Percentiles rank a stretch among this genome's conserved stretches.
Evolutionary conservation across 371 early-diverging fungal species (phyloP).

Genomic region (Apophysomyces variabilis): DNA sequence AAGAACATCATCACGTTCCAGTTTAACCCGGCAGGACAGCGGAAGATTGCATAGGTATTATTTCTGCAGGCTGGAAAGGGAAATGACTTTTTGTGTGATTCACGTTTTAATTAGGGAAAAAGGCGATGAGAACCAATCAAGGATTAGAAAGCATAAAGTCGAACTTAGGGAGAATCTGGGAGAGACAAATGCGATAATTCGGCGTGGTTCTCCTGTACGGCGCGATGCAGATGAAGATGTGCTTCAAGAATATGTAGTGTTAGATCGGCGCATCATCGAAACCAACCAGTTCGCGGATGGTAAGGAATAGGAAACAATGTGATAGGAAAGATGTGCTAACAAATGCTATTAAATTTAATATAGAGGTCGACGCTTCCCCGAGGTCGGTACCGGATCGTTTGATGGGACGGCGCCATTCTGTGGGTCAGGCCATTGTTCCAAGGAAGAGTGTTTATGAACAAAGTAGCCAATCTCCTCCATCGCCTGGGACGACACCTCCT

Average conservation of each 20-base stretch:
- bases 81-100: neutral
- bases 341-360: neutral
- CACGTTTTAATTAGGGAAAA: neutral
- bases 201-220: neutral
- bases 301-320: conserved; percentile 26
- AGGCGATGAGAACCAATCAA: neutral
- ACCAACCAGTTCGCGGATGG: conserved; percentile 89
- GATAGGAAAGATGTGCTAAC: neutral
- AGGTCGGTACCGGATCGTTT: conserved; percentile 14
- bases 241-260: conserved; percentile 82
- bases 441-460: conserved; percentile 19
- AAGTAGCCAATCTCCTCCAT: conserved; percentile 27
- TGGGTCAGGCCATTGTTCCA: conserved; percentile 23
- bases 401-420: conserved; percentile 7
- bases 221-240: conserved; percentile 59
- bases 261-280: conserved; percentile 83
- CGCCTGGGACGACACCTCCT: conserved; percentile 42
- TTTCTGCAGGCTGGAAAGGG: neutral
- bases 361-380: conserved; percentile 31
- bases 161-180: conserved; percentile 7
- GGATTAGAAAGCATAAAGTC: neutral
- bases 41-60: neutral
- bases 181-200: neutral
- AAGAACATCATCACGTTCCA: conserved; percentile 6
- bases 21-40: neutral